Evolutionary conservation across 192 early-diverging fungal species (phyloP).

Genomic region (Podila horticola): DNA sequence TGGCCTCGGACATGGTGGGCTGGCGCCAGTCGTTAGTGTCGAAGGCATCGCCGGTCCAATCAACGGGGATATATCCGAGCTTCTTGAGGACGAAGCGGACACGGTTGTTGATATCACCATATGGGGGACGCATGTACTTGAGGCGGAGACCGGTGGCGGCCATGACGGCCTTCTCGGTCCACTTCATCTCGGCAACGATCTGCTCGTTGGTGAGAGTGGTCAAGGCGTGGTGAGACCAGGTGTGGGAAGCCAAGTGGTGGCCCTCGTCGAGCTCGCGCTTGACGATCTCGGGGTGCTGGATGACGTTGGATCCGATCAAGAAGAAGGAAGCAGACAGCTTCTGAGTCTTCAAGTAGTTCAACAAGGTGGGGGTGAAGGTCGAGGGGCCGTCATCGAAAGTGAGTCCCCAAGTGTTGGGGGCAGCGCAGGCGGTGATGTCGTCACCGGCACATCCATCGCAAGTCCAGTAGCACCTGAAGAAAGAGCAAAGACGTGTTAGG

Average conservation of each 20-base stretch:
- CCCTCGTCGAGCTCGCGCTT: slow-evolving; percentile 54
- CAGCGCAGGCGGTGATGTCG: slow-evolving; percentile 58
- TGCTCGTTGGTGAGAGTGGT: slow-evolving; percentile 57
- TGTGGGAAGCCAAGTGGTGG: slow-evolving; percentile 71
- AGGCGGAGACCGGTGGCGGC: slow-evolving; percentile 63
- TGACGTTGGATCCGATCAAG: slow-evolving; percentile 61
- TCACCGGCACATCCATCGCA: slow-evolving; percentile 53
- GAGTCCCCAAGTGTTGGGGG: slow-evolving; percentile 62
- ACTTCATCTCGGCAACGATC: slow-evolving; percentile 73
- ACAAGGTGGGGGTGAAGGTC: slow-evolving; percentile 50
- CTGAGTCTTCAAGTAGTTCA: slow-evolving; percentile 55
- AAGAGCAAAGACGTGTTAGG: not conserved
- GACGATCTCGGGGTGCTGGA: slow-evolving; percentile 55
- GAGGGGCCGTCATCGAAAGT: slow-evolving; percentile 68
- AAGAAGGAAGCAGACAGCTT: slow-evolving; percentile 65
- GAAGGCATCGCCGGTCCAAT: slow-evolving; percentile 51
- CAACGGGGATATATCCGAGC: slow-evolving; percentile 60
- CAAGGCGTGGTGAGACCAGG: slow-evolving; percentile 71
- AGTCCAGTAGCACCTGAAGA: slow-evolving; percentile 54
- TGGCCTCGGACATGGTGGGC: slow-evolving; percentile 46
- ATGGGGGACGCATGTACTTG: slow-evolving; percentile 71
- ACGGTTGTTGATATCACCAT: slow-evolving; percentile 80
- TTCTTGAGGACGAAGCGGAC: slow-evolving; percentile 72
- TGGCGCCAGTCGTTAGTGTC: slow-evolving; percentile 59
- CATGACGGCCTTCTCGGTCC: slow-evolving; percentile 70